Base-by-base conservation (phyloP, 306 rosid species). In the Psophocarpus tetragonolobus region DNA sequence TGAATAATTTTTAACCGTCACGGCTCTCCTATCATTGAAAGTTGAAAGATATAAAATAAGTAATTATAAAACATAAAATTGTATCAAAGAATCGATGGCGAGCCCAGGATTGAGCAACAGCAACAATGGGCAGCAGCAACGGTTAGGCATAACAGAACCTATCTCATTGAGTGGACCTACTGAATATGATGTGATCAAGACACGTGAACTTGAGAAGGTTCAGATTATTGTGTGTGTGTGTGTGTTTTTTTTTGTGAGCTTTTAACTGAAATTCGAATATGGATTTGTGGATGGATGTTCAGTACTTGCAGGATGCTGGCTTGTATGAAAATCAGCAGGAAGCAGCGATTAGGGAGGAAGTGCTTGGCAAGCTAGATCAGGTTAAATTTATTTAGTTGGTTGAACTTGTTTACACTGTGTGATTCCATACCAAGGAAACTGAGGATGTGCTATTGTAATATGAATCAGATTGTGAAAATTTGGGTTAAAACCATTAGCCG, bases 281-380 rank as follows among this genome's bases (percentile, higher is more conserved):
- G 63, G 53, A 80, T 76, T 87, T 47, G 12, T 85, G 72, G 65
- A 20, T 85, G 72, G 65, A 20, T 85, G 77, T 82, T 74, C 92
- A 94, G 98, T 89, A 90, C 82, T 85, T 95, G 92, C 95, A 81
- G 83, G 91, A 84, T 33, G 97, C 87, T 0, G 91, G 92, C 33
- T 72, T 95, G 90, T 95, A 95, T 45, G 98, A 95, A 86, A 87
- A 84, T 81, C 97, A 84, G 82, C 87, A 87, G 81, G 98, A 92
- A 50, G 92, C 97, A 75, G 87, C 91, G 66, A 68, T 83, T 30
- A 92, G 97, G 84, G 98, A 95, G 81, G 97, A 92, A 82, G 98
- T 95, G 82, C 97, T 95, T 68, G 98, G 97, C 32, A 81, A 93
- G 50, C 97, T 95, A 42, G 97, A 92, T 76, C 97, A 95, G 97